Evolutionary conservation across 2,329 filamentous ascomycete genomes (phyloP).

Genomic region (Torrubiellomyces zombiae): DNA sequence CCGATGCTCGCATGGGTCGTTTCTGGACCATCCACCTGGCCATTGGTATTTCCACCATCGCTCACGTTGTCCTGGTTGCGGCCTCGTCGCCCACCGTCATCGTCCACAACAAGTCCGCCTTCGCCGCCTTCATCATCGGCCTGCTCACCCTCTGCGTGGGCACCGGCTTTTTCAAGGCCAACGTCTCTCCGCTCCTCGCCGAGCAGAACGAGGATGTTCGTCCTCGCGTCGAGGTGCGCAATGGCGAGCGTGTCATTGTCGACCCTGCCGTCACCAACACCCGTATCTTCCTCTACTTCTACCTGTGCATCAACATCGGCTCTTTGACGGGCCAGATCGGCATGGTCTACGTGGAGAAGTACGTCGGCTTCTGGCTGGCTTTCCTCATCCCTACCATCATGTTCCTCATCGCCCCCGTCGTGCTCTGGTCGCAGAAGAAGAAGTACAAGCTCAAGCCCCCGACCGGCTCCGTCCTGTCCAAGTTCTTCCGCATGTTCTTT

Average conservation of each 20-base stretch:
- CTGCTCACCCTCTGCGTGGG: conserved; percentile 38
- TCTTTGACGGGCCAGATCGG: conserved; percentile 36
- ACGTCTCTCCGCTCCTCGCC: conserved; percentile 55
- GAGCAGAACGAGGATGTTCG: conserved; percentile 49
- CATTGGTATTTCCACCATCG: conserved; percentile 46
- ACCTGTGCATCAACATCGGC: conserved; percentile 43
- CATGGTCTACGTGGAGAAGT: conserved; percentile 62
- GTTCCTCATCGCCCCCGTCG: conserved; percentile 44
- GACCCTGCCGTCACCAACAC: conserved; percentile 53
- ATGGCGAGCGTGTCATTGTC: conserved; percentile 52
- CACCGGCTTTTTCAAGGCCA: conserved; percentile 69
- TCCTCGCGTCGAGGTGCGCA: conserved; percentile 36
- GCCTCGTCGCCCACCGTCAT: conserved; percentile 49
- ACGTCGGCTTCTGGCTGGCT: conserved; percentile 59
- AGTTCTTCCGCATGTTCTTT: conserved; percentile 43
- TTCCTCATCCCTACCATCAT: conserved; percentile 51
- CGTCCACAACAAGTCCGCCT: conserved; percentile 34
- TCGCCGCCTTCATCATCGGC: conserved; percentile 56
- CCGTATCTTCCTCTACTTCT: conserved; percentile 50
- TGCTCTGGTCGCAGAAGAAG: conserved; percentile 43
- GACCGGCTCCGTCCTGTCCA: conserved; percentile 54
- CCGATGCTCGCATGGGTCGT: conserved; percentile 56
- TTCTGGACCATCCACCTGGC: conserved; percentile 58
- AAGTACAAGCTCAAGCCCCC: conserved; percentile 47
- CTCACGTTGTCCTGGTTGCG: conserved; percentile 48